phyloP scores from a whole-genome alignment of 345 rosid species.

The Eucalyptus sp. region DNA sequence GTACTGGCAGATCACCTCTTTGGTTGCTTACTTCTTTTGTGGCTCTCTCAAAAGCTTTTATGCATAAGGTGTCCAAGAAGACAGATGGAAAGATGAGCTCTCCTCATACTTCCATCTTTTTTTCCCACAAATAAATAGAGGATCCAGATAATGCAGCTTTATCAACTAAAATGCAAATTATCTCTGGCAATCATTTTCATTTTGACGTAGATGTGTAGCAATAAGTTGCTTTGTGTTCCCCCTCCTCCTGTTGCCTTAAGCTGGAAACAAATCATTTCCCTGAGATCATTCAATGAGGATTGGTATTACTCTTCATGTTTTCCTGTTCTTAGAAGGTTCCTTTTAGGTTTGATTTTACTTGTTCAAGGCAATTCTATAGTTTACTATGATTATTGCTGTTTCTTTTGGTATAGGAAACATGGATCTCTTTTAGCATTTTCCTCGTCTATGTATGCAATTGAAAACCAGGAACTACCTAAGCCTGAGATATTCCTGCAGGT shows the following conservation, averaged over 20 bases:
- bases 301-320: not conserved
- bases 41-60: not conserved
- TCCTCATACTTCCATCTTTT: not conserved
- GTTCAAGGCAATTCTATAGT: not conserved
- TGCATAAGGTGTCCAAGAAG: not conserved
- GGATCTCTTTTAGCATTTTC: not conserved
- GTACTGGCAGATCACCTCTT: not conserved
- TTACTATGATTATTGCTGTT: not conserved
- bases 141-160: not conserved
- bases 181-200: not conserved
- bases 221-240: not conserved
- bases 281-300: not conserved
- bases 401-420: not conserved
- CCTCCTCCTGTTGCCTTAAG: not conserved
- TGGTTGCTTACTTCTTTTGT: not conserved
- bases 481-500: constrained; percentile 15
- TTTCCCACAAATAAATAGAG: not conserved
- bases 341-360: not conserved
- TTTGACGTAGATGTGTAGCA: not conserved
- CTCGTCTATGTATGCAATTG: not conserved
- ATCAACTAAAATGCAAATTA: not conserved
- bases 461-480: not conserved
- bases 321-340: not conserved
- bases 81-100: not conserved
- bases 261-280: not conserved